These are phyloP conservation scores for Fusarium tupiense DNA, from an alignment of 2,329 filamentous ascomycete species.

Conservation along the genomic window DNA sequence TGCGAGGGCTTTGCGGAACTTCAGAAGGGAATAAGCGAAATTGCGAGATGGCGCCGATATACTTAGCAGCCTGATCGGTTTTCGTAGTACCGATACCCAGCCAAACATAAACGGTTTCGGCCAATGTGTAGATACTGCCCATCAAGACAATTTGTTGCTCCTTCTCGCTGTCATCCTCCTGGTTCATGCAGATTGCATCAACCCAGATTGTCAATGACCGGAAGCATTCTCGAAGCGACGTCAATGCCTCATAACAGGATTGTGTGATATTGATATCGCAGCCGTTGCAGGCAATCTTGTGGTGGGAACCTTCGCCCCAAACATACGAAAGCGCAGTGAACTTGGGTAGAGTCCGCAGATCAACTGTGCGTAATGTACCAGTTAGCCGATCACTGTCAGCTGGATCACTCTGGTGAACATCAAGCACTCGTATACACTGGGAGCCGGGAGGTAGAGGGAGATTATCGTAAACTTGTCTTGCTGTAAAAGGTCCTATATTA, in stretches of 20 bases:
- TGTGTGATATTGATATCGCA: background rate
- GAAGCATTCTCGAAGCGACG: background rate
- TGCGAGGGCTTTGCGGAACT: fast-evolving
- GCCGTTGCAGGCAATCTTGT: background rate
- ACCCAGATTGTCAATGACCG: background rate
- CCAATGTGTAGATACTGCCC: background rate
- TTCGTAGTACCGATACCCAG: background rate
- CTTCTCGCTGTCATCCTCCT: background rate
- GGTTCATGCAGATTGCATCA: background rate
- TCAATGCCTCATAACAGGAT: background rate
- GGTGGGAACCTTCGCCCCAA: fast-evolving
- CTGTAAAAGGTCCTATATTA: background rate
- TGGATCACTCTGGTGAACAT: background rate
- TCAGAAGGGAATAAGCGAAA: fast-evolving
- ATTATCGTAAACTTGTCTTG: background rate
- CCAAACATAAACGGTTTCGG: background rate
- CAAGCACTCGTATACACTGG: background rate
- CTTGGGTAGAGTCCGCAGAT: background rate
- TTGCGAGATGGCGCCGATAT: fast-evolving
- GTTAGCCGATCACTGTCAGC: background rate
- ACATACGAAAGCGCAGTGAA: background rate
- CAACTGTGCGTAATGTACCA: background rate
- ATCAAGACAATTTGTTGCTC: background rate
- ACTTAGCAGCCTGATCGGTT: background rate
- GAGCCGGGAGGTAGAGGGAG: background rate